These are phyloP conservation scores for Verbena officinalis DNA, from an alignment of 257 asterid species.

Conservation along the genomic window DNA sequence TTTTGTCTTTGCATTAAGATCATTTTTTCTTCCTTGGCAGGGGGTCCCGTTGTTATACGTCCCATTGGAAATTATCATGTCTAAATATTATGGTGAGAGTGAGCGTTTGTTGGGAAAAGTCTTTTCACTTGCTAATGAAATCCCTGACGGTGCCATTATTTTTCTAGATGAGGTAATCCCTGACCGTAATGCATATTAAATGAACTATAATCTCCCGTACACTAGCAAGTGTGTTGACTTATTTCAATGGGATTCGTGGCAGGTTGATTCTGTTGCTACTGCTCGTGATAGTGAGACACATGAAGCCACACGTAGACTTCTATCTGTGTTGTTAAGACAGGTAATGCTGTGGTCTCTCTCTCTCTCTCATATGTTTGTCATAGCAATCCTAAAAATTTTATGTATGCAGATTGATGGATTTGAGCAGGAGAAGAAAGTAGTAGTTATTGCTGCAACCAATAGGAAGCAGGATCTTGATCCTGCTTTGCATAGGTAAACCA, in stretches of 20 bases:
- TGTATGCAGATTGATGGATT: slow-evolving; percentile 91
- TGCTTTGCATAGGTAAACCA: slow-evolving; percentile 80
- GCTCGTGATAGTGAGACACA: slow-evolving; percentile 93
- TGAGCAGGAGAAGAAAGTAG: slow-evolving; percentile 94
- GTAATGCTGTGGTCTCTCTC: slow-evolving; percentile 47
- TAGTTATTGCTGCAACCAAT: slow-evolving; percentile 95
- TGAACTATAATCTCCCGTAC: slow-evolving; percentile 13
- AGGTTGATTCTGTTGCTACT: slow-evolving; percentile 96
- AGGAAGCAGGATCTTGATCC: slow-evolving; percentile 97
- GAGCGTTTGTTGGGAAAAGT: slow-evolving; percentile 91
- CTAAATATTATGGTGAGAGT: slow-evolving; percentile 94
- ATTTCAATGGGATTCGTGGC: slow-evolving; percentile 25
- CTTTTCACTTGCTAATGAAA: slow-evolving; percentile 86
- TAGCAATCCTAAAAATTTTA: slow-evolving; percentile 10
- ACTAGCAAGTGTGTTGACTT: slow-evolving; percentile 8
- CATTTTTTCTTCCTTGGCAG: slow-evolving; percentile 45
- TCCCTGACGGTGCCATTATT: slow-evolving; percentile 78
- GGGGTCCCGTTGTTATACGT: slow-evolving; percentile 85
- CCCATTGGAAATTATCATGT: slow-evolving; percentile 92
- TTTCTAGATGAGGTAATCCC: slow-evolving; percentile 89
- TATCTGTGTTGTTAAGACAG: slow-evolving; percentile 92
- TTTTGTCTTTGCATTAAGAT: slow-evolving; percentile 19
- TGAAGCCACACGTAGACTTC: slow-evolving; percentile 89
- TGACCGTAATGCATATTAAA: slow-evolving; percentile 20
- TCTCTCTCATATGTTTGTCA: neutral